phyloP scores from a whole-genome alignment of 192 early-diverging fungal species.

The Backusella parvicylindrica region DNA sequence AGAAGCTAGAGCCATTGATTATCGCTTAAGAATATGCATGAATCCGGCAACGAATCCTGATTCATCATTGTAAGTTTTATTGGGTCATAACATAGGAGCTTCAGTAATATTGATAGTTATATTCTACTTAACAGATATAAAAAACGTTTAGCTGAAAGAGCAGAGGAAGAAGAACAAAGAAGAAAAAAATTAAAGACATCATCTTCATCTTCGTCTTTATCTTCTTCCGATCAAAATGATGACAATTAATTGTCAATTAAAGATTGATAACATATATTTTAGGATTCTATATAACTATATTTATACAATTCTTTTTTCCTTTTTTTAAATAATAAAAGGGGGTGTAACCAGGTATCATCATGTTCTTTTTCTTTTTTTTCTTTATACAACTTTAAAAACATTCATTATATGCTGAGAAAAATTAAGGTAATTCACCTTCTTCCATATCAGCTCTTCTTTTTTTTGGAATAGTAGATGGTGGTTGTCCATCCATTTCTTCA shows the following conservation, averaged over 20 bases:
- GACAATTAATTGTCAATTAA: background rate
- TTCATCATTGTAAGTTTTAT: slow-evolving; percentile 50
- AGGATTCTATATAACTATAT: background rate
- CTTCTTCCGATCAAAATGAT: background rate
- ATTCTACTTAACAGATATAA: slow-evolving; percentile 15
- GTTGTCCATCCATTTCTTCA: background rate
- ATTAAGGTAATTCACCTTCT: slow-evolving; percentile 16
- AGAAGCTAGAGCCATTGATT: slow-evolving; percentile 59
- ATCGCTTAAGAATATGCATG: slow-evolving; percentile 57
- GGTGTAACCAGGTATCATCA: background rate
- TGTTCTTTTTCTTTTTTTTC: too few relatives aligned
- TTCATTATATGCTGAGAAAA: too few relatives aligned
- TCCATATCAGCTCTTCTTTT: slow-evolving; percentile 10
- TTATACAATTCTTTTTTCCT: background rate
- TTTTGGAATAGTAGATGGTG: slow-evolving; percentile 2
- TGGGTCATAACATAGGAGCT: background rate
- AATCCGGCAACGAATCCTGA: slow-evolving; percentile 76
- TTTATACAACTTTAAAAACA: background rate
- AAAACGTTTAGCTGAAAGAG: slow-evolving; percentile 1
- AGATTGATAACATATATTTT: background rate
- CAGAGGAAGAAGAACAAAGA: background rate
- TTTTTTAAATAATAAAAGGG: background rate
- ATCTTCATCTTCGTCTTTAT: background rate
- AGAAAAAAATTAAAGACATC: background rate
- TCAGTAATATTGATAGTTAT: too few relatives aligned